phyloP scores from a whole-genome alignment of 164 flowering plant species.

The Brasenia schreberi region DNA sequence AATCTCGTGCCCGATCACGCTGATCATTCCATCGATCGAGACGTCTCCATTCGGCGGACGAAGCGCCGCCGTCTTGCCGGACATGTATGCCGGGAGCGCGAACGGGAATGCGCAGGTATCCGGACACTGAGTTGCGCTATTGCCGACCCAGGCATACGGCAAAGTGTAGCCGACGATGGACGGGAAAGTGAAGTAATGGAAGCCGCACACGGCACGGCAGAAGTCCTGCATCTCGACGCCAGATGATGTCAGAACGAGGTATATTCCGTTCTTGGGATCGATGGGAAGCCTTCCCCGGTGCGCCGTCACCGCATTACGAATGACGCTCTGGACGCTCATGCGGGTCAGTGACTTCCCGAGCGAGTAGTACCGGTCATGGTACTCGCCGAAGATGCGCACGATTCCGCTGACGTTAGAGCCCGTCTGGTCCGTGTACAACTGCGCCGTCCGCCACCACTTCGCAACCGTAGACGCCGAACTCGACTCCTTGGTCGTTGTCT shows the following conservation, averaged over 20 bases:
- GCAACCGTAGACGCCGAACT: constrained; percentile 47
- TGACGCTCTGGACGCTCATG: constrained; percentile 62
- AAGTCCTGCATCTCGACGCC: constrained; percentile 79
- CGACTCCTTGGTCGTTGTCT: constrained; percentile 1
- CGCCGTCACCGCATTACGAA: constrained; percentile 33
- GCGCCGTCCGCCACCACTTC: constrained; percentile 77
- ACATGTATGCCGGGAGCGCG: constrained; percentile 67
- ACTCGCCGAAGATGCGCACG: constrained; percentile 54
- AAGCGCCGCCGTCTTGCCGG: constrained; percentile 37
- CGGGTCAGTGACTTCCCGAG: constrained; percentile 61
- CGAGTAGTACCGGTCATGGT: constrained; percentile 48
- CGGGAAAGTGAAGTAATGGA: constrained; percentile 94
- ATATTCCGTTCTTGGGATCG: constrained; percentile 74
- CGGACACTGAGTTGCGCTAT: constrained; percentile 79
- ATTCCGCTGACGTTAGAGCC: constrained; percentile 65
- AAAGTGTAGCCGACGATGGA: constrained; percentile 79
- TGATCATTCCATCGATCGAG: constrained; percentile 88
- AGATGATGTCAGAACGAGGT: constrained; percentile 55
- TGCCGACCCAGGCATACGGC: constrained; percentile 96
- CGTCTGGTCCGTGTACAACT: constrained; percentile 90
- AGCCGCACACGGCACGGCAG: constrained; percentile 90
- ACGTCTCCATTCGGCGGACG: constrained; percentile 64
- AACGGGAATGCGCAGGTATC: constrained; percentile 39
- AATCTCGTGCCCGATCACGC: constrained; percentile 87
- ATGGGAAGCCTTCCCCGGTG: constrained; percentile 24